Evolutionary conservation across 2,329 filamentous ascomycete species (phyloP).

Genomic region (Xylariaceae sp.): DNA sequence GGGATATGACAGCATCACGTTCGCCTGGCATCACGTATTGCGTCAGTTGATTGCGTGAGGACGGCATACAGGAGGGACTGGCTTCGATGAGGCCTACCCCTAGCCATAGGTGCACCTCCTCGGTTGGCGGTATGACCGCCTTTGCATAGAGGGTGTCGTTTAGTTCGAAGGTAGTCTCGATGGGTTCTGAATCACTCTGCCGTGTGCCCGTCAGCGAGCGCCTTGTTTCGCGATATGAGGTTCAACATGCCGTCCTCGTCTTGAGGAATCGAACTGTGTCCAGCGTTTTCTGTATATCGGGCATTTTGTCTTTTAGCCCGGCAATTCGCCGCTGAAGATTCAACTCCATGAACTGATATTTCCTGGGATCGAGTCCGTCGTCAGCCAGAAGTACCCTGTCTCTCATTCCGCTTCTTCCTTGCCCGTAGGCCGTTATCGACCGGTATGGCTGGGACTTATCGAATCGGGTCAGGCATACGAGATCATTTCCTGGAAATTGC

Average conservation of each 20-base stretch:
- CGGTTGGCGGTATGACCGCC: constrained; percentile 72
- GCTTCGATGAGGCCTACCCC: constrained; percentile 54
- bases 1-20: constrained; percentile 95
- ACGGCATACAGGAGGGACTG: not conserved
- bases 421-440: not conserved
- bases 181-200: constrained; percentile 57
- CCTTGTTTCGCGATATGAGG: not conserved
- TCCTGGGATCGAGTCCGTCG: constrained; percentile 50
- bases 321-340: constrained; percentile 80
- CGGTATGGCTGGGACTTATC: not conserved
- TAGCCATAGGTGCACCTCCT: constrained; percentile 97
- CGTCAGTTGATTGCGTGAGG: not conserved
- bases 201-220: constrained; percentile 1
- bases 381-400: not conserved
- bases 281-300: constrained; percentile 92
- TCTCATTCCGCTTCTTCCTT: not conserved
- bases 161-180: constrained; percentile 91
- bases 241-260: constrained; percentile 58
- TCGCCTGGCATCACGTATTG: constrained; percentile 55
- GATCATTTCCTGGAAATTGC: constrained; percentile 90
- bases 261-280: constrained; percentile 86
- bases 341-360: constrained; percentile 99
- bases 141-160: constrained; percentile 95
- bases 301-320: constrained; percentile 89
- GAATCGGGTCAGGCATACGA: constrained; percentile 56